Percentiles rank a stretch among this genome's conserved stretches.
phyloP scores from a whole-genome alignment of 2,329 filamentous ascomycete genomes.

The Cercospora citrullina region DNA sequence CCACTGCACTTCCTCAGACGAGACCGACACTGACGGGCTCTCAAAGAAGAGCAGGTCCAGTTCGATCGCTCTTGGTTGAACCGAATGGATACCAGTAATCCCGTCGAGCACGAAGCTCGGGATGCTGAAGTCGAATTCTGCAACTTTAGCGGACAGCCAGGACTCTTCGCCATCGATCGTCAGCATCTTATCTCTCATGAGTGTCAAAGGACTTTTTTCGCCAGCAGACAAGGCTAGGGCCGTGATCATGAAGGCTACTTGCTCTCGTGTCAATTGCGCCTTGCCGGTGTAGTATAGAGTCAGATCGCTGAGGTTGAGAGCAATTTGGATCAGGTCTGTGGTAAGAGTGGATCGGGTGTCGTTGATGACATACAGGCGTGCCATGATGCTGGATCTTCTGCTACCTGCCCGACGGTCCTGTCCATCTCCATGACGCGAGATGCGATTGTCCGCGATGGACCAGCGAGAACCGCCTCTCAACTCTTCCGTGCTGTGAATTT shows the following conservation, averaged over 20 bases:
- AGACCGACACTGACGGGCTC: background rate
- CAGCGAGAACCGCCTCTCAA: background rate
- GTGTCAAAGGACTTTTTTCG: slow-evolving; percentile 3
- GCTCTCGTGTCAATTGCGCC: background rate
- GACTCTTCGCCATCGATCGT: background rate
- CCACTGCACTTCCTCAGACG: background rate
- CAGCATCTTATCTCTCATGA: slow-evolving; percentile 2
- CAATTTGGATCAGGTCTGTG: slow-evolving; percentile 2
- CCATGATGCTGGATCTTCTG: slow-evolving; percentile 7
- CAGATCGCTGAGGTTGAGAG: slow-evolving; percentile 7
- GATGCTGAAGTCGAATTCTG: background rate
- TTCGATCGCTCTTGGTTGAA: background rate
- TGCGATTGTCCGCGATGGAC: slow-evolving; percentile 6
- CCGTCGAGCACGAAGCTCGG: background rate
- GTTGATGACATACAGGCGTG: slow-evolving; percentile 10
- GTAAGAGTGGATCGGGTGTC: slow-evolving; percentile 1
- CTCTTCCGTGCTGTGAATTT: background rate
- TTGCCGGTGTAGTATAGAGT: background rate
- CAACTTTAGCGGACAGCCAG: background rate
- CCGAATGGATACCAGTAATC: background rate
- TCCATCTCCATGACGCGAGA: background rate
- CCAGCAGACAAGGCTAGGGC: slow-evolving; percentile 5
- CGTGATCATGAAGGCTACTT: background rate
- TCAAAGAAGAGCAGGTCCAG: slow-evolving; percentile 5
- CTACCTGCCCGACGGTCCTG: background rate